Evolutionary conservation across 352 stramenopile genomes (phyloP).

Genomic region (Blastocystis sp.): DNA sequence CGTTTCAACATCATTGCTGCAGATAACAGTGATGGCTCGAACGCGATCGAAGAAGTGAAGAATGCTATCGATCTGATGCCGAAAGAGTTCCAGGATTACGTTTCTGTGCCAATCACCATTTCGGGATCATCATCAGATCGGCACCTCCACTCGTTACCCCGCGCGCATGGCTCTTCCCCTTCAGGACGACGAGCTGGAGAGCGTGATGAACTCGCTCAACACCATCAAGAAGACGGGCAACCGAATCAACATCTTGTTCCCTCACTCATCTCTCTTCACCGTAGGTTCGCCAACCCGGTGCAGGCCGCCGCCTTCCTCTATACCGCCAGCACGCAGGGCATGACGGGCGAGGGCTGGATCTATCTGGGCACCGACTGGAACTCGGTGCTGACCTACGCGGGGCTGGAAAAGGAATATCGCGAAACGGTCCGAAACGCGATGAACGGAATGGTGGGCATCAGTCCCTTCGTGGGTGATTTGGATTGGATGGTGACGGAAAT

Average conservation of each 20-base stretch:
- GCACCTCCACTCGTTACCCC: conserved; percentile 3
- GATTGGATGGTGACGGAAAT: background rate
- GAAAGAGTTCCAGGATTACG: conserved; percentile 38
- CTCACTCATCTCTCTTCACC: background rate
- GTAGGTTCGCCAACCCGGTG: background rate
- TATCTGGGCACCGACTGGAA: conserved; percentile 70
- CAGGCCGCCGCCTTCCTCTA: conserved; percentile 47
- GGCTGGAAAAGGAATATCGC: background rate
- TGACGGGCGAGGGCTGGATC: conserved; percentile 66
- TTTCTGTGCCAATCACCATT: background rate
- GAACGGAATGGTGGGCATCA: conserved; percentile 70
- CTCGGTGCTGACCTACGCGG: conserved; percentile 1
- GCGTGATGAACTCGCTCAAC: background rate
- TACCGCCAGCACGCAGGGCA: background rate
- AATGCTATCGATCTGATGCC: conserved; percentile 26
- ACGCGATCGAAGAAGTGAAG: conserved; percentile 23
- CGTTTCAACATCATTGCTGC: conserved; percentile 57
- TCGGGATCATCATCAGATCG: conserved; percentile 13
- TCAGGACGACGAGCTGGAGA: background rate
- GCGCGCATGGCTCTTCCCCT: conserved; percentile 27
- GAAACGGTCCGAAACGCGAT: conserved; percentile 23
- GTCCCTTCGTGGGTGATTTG: conserved; percentile 7
- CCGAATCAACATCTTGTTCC: conserved; percentile 54
- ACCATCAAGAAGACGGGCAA: conserved; percentile 16
- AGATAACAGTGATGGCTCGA: conserved; percentile 51